A percentile compares a stretch with the other conserved stretches of the same genome.
Conservation (phyloP, 352 stramenopile species). For the Salisapilia sapeloensis region DNA sequence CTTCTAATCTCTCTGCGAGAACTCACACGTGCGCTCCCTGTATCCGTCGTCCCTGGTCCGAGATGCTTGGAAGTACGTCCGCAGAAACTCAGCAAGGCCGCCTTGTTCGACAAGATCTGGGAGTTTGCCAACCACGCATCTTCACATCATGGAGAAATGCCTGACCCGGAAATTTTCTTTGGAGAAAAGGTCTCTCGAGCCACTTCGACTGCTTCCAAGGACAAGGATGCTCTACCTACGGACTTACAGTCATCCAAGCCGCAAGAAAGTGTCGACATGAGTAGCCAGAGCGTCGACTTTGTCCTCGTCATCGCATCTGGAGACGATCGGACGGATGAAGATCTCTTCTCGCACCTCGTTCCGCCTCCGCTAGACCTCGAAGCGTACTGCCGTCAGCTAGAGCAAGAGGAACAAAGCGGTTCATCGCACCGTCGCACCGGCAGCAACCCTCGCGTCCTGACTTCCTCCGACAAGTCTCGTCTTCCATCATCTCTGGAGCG, state of each 20-base stretch:
- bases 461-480: neutral
- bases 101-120: slow-evolving; percentile 67
- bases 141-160: slow-evolving; percentile 45
- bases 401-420: slow-evolving; percentile 58
- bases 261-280: neutral
- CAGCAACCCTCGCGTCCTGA: no score
- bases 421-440: no score
- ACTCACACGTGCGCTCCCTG: slow-evolving; percentile 48
- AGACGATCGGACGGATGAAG: slow-evolving; percentile 69
- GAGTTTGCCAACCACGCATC: slow-evolving; percentile 67
- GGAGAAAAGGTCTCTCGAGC: slow-evolving; percentile 25
- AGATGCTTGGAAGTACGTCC: slow-evolving; percentile 58
- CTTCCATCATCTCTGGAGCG: slow-evolving; percentile 11
- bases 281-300: slow-evolving; percentile 36
- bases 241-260: neutral
- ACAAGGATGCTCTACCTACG: neutral
- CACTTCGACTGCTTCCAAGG: slow-evolving; percentile 6
- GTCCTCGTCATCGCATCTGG: slow-evolving; percentile 71
- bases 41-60: slow-evolving; percentile 60
- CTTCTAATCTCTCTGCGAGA: slow-evolving; percentile 63
- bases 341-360: slow-evolving; percentile 62
- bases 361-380: slow-evolving; percentile 68
- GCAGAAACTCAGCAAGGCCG: slow-evolving; percentile 68
- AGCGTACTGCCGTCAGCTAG: slow-evolving; percentile 54
- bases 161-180: slow-evolving; percentile 52